These are phyloP conservation scores for Meredithiella fracta DNA, from an alignment of 2,329 filamentous ascomycete species.

Conservation along the genomic window DNA sequence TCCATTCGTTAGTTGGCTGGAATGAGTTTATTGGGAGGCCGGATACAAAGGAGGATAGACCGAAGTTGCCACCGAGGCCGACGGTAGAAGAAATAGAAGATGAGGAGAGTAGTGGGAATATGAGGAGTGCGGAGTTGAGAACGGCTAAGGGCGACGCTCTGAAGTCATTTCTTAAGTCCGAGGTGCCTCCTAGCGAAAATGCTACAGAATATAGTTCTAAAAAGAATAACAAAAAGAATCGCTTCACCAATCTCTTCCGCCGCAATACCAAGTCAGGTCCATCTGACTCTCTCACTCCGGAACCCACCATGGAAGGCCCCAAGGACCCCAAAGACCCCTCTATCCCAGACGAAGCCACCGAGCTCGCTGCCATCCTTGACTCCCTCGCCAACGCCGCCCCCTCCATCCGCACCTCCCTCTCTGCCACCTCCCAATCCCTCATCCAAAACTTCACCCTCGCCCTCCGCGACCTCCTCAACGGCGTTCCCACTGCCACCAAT, in stretches of 20 bases:
- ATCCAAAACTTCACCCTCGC: conserved; percentile 74
- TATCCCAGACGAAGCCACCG: conserved; percentile 33
- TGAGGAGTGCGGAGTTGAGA: background rate
- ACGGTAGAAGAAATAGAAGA: background rate
- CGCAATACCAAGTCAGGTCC: conserved; percentile 27
- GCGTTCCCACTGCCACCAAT: conserved; percentile 81
- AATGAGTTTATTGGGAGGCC: conserved; percentile 16
- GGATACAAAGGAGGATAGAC: conserved; percentile 29
- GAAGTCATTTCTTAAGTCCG: no score
- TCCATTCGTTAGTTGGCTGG: conserved; percentile 32
- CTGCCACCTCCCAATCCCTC: conserved; percentile 52
- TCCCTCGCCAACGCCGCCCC: conserved; percentile 67
- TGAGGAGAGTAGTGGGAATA: background rate
- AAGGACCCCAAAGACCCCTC: conserved; percentile 19
- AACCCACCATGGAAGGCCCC: background rate
- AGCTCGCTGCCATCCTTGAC: conserved; percentile 66
- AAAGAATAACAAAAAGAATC: conserved; percentile 21
- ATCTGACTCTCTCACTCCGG: conserved; percentile 15
- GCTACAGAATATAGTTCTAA: conserved; percentile 9
- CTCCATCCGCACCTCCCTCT: conserved; percentile 74
- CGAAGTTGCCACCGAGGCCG: conserved; percentile 36
- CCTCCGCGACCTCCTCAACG: conserved; percentile 81
- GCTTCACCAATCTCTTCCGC: conserved; percentile 23
- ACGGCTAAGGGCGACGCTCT: conserved; percentile 23
- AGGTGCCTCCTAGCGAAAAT: no score